Evolutionary conservation across 2,329 filamentous ascomycete species (phyloP).

Genomic region (Nigrospora oryzae): DNA sequence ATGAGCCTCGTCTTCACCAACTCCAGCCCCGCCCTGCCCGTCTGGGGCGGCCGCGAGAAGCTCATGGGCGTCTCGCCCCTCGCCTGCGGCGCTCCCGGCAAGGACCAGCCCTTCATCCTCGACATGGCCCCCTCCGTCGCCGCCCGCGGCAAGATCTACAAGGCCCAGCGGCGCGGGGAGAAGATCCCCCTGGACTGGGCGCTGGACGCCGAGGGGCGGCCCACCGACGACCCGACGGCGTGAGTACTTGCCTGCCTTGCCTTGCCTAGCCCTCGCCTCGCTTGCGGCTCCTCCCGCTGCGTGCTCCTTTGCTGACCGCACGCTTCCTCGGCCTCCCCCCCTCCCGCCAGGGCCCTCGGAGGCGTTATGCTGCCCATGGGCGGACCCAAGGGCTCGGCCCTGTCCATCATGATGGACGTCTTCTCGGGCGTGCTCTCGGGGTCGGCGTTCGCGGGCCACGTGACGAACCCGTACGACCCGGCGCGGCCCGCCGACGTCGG

Average conservation of each 20-base stretch:
- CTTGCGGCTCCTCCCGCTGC: neutral
- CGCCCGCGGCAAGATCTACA: conserved; percentile 66
- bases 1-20: conserved; percentile 67
- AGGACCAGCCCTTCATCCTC: conserved; percentile 57
- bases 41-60: conserved; percentile 59
- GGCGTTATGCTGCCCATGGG: conserved; percentile 84
- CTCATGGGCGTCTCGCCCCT: conserved; percentile 69
- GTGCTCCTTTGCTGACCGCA: neutral
- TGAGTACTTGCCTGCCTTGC: neutral
- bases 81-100: conserved; percentile 65
- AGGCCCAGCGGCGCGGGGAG: conserved; percentile 55
- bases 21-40: conserved; percentile 63
- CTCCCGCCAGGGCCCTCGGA: conserved; percentile 42
- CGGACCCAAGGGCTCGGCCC: conserved; percentile 69
- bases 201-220: conserved; percentile 58
- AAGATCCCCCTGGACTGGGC: conserved; percentile 70
- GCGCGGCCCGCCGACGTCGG: conserved; percentile 62
- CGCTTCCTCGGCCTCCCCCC: neutral
- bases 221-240: conserved; percentile 62
- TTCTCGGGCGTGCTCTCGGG: conserved; percentile 68
- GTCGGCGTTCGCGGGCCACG: conserved; percentile 69
- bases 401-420: conserved; percentile 83
- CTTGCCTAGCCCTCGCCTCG: neutral
- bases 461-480: conserved; percentile 69
- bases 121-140: conserved; percentile 67